Evolutionary conservation across 1,284 basidiomycete species (phyloP), one percentile per base, ranked within the genome.

Genomic region (Melampsora americana): DNA sequence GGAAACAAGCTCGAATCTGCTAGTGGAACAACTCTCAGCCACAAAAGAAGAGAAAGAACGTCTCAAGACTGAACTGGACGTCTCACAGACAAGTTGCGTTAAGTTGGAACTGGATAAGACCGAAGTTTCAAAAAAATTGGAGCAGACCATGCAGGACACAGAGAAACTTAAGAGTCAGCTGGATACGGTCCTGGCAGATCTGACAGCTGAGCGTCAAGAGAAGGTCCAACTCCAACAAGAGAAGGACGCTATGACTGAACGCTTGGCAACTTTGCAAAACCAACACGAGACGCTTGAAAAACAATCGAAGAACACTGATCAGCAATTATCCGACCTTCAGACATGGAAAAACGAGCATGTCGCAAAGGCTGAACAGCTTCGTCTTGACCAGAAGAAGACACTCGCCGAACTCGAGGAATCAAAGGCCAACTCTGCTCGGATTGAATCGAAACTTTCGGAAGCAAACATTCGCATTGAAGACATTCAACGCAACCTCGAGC

Each of bases 21-120:
- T 76, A 26, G 44, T 28, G 6, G 30, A 30, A 39, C 59, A 76
- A 60, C 73, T 76, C 46, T 30, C 66, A 26, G 65, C 56, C 32
- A 30, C 72, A 5, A 9, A 60, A 46, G 26, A 16, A 7, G 23
- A 66, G n/a, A 64, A 42, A 12, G 65, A 75, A 66, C 50, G 61
- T 30, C 59, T 53, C 5, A 68, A 75, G 28, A 26, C 35, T 12
- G 48, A 68, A 65, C 56, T 67, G 28, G 23, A 44, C 26, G 7
- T 61, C 42, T 53, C 60, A 32, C 48, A 30, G 20, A 53, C 50
- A 30, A 59, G 66, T 11, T 42, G 66, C 48, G 35, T 23, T 9
- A 48, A 75, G 20, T 28, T 56, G 28, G 56, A 67, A 32, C 46
- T 65, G 20, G 32, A 75, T 32, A 23, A 60, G 28, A 28, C 72